Base-by-base conservation (phyloP, 73 alveolate genomes). In the Paramecium tetraurelia region DNA sequence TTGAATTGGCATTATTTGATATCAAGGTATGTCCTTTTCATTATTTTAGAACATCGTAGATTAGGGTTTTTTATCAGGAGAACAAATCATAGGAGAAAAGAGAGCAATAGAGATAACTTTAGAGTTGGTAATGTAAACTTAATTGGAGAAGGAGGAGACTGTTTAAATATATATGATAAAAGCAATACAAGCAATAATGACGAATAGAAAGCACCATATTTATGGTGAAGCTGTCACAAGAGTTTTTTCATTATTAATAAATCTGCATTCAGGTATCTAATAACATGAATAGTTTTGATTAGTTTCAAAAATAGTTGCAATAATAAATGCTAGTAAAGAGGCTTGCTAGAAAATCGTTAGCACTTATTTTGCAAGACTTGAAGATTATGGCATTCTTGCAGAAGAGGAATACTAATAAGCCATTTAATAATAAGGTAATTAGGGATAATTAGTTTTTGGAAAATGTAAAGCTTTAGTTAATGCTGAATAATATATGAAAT, bases 1-100 rank as follows among this genome's bases (percentile, higher is more conserved):
- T 80, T 24, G 90, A 80, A 48, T 43, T 80, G 31, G 90, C 90
- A 4, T 80, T 80, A 46, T 80, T 80, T 48, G 90, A 80, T 48
- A 80, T 80, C 22, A 80, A 80, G 22, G 86, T 72, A 72, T 12
- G 36, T 72, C 46, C 46, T 20, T 9, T 20, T 0, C 10, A 72
- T 12, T 40, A 72, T 16, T 72, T 18, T 63, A 72, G 86, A 72
- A 72, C n/a, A 43, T 31, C 3, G 50, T 80, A 12, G 90, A 80
- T 38, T 41, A 0, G 12, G 72, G 57, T 80, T 40, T 35, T 10
- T 72, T 72, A 12, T 29, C 40, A 4, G 90, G 90, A 41, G 57
- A 80, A 3, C 29, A 43, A 21, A 43, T 44, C 33, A 24, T 41
- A 7, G 90, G 48, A 11, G 76, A 48, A 48, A 80, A 80, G 18